phyloP scores from a whole-genome alignment of 164 flowering plant genomes.

The Chimonanthus salicifolius region DNA sequence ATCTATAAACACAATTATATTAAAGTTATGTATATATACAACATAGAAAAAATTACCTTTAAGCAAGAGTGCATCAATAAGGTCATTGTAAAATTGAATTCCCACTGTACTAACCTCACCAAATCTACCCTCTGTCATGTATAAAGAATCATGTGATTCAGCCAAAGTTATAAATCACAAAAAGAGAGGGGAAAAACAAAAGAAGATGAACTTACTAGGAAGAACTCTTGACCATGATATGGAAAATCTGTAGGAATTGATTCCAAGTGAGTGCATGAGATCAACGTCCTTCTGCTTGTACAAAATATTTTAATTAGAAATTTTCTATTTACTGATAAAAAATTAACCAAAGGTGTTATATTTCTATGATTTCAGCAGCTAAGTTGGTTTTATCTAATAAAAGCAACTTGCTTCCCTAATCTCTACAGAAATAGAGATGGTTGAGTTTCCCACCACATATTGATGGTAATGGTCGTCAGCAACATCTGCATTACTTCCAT shows the following conservation, averaged over 20 bases:
- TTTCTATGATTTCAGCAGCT: background rate
- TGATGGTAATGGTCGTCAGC: constrained; percentile 12
- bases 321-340: background rate
- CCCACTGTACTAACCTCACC: constrained; percentile 43
- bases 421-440: background rate
- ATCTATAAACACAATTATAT: background rate
- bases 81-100: constrained; percentile 37
- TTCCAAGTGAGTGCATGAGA: constrained; percentile 52
- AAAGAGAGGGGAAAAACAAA: background rate
- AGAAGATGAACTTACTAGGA: constrained; percentile 33
- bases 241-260: constrained; percentile 58
- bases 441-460: background rate
- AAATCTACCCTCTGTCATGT: constrained; percentile 31
- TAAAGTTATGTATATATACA: background rate
- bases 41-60: constrained; percentile 13
- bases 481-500: constrained; percentile 7
- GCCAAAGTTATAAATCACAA: background rate
- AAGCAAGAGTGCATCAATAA: constrained; percentile 44
- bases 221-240: constrained; percentile 69
- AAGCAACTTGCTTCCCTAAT: background rate
- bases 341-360: background rate
- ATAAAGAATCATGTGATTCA: background rate
- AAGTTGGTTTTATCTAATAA: too few relatives aligned
- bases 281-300: constrained; percentile 26
- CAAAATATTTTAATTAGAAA: background rate